phyloP scores from a whole-genome alignment of 345 rosid genomes.

The Acer campestre region DNA sequence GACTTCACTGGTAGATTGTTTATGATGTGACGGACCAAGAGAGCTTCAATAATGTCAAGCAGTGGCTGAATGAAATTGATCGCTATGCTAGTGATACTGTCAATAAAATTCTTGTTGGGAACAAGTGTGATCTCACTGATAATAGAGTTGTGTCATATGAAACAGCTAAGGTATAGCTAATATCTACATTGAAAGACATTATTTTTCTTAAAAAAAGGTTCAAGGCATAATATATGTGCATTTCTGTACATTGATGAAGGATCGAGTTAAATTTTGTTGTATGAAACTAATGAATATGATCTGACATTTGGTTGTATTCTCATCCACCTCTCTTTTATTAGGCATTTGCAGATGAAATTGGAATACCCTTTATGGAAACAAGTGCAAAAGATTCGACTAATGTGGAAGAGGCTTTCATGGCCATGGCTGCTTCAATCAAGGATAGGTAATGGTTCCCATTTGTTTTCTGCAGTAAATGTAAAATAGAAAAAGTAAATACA shows the following conservation, averaged over 20 bases:
- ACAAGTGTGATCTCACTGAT: conserved; percentile 76
- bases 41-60: conserved; percentile 81
- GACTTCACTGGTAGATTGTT: conserved; percentile 52
- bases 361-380: conserved; percentile 79
- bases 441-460: conserved; percentile 42
- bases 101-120: conserved; percentile 76
- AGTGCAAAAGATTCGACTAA: conserved; percentile 79
- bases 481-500: background rate
- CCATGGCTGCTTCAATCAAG: conserved; percentile 76
- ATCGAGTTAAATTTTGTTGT: background rate
- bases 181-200: background rate
- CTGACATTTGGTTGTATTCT: background rate
- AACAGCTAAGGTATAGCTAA: conserved; percentile 58
- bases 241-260: background rate
- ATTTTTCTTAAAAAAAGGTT: background rate
- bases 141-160: conserved; percentile 71
- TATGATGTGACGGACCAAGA: conserved; percentile 82
- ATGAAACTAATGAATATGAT: background rate
- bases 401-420: conserved; percentile 83
- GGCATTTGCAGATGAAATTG: conserved; percentile 83
- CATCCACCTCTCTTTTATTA: conserved; percentile 10
- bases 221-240: background rate
- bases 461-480: background rate
- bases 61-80: conserved; percentile 79
- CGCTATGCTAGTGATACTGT: conserved; percentile 81